Evolutionary conservation across 768 basidiomycete species (phyloP), one percentile per base, ranked within the genome.

Genomic region (Russula sp.): DNA sequence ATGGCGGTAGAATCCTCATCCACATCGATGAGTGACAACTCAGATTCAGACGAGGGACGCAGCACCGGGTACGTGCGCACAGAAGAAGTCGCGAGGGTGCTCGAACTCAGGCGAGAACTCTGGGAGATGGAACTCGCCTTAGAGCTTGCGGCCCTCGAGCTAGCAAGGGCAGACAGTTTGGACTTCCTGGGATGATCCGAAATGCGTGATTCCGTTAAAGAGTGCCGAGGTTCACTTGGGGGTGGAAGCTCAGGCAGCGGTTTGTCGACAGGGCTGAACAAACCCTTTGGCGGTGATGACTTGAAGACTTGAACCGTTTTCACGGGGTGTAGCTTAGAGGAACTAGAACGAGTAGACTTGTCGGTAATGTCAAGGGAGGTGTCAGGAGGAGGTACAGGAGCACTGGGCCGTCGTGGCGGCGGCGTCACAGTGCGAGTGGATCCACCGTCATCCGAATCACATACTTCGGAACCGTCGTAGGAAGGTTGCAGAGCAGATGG

Each of bases 31-130:
- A 70, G 46, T 16, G 71, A 73, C 42, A 73, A 43, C 35, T 73
- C 69, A 20, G 88, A 90, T 52, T 81, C 78, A 3, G 83, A 70
- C 32, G 85, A 79, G n/a, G 88, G 89, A 18, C 88, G 84, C 63
- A 90, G 76, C 18, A 69, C 78, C 25, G 88, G 85, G 69, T 85
- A 90, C 1, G 89, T 90, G 67, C 84, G 81, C n/a, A 87, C 77
- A 29, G 87, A 84, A 3, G 82, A 83, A 0, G 81, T 74, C 38
- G 81, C 75, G 46, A 82, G 72, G 10, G 75, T 80, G 48, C 57
- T 59, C n/a, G 57, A 58, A 18, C 64, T 65, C 43, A 55, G 7
- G 25, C 66, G 53, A 60, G 60, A 82, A 25, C 83, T 82, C 52
- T 79, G 75, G 25, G 85, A 83, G 66, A 80, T 83, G 62, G 78